These are phyloP conservation scores for Sextonia rubra DNA, from an alignment of 164 flowering plant species.

Conservation along the genomic window DNA sequence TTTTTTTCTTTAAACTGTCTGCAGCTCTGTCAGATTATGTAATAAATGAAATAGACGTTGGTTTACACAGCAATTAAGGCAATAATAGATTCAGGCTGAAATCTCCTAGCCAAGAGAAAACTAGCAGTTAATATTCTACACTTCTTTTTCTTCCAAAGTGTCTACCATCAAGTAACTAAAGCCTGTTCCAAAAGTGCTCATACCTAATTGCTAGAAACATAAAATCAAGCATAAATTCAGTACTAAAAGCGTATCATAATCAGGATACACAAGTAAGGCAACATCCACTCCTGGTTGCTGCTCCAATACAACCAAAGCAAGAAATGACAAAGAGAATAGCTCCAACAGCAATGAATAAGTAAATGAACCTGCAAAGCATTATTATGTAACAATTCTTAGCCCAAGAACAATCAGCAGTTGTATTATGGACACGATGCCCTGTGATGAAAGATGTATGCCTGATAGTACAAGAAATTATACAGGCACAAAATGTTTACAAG, in stretches of 20 bases:
- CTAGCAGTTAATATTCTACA: neutral
- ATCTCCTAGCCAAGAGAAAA: neutral
- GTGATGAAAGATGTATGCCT: too few relatives aligned
- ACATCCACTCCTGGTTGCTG: conserved; percentile 68
- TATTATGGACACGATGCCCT: too few relatives aligned
- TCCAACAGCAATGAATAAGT: conserved; percentile 75
- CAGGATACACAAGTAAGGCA: conserved; percentile 93
- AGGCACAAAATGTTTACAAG: too few relatives aligned
- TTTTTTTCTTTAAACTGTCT: too few relatives aligned
- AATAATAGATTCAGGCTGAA: neutral
- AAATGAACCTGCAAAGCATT: conserved; percentile 75
- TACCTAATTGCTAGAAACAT: neutral
- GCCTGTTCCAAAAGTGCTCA: neutral
- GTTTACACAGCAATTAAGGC: neutral
- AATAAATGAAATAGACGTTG: neutral
- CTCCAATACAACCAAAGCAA: conserved; percentile 85
- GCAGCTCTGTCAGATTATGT: too few relatives aligned
- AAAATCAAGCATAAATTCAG: neutral
- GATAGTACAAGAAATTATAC: too few relatives aligned
- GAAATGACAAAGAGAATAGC: conserved; percentile 72
- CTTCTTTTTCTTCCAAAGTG: neutral
- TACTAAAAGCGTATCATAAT: neutral
- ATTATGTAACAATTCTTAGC: too few relatives aligned
- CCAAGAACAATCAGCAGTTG: too few relatives aligned
- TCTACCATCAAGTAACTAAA: neutral